Base-by-base conservation (phyloP, 2,329 filamentous ascomycete genomes). In the Trichoderma sp. region DNA sequence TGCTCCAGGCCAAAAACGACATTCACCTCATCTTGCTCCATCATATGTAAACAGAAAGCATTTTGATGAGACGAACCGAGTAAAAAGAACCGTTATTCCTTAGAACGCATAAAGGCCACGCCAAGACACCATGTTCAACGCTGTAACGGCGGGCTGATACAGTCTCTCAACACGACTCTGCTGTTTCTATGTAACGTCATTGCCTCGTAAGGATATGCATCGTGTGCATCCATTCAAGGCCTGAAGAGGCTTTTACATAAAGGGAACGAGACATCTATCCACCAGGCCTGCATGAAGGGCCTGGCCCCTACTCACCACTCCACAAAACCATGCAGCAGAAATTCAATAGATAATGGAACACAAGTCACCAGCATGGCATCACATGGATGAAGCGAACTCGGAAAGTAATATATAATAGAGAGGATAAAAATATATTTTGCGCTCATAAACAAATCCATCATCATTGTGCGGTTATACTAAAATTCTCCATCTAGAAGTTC, bases 391-490 rank as follows among this genome's bases (percentile, higher is more conserved):
- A 4, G 43, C 19, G 29, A 16, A 29, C 8, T 24, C 8, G 4
- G 11, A 56, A 65, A 35, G 43, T 43, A 43, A n/a, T n/a, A 37
- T 61, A 5, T 59, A 47, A 19, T 59, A 47, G 49, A 68, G 63
- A 29, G 47, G 33, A 49, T 47, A 56, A 47, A 49, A n/a, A 43
- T 43, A 43, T 33, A 57, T 68, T 68, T 68, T 11, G 57, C 67
- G 68, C 68, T 70, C 68, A 35, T 70, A 43, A 68, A 19, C 19
- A 8, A 70, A 68, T 35, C 63, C 68, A 68, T 70, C 68, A 68
- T 70, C 68, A 66, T 70, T 68, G 65, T 57, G 63, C 37, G 58
- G 24, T 69, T 69, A 55, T 69, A 69, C 43, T 62, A 65, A 65
- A 56, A 55, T 55, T 49, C 40, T 70, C 59, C 60, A 69, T 70